phyloP scores from a whole-genome alignment of 2,329 filamentous ascomycete genomes.

The Fusarium sp. region DNA sequence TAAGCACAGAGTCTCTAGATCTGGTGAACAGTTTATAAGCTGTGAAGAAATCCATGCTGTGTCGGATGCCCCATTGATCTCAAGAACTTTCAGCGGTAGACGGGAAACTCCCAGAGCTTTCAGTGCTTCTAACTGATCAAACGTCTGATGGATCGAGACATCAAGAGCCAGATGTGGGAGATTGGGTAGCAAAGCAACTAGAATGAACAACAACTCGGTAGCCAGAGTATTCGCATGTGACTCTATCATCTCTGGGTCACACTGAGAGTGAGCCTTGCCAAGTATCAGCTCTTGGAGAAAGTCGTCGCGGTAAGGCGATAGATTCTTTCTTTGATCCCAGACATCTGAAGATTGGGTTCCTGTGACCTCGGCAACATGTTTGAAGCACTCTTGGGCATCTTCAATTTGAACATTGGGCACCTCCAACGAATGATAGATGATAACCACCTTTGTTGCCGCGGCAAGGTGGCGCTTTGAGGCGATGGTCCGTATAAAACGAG shows the following conservation, averaged over 20 bases:
- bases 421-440: not conserved
- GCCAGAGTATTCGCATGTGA: not conserved
- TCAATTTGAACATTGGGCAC: not conserved
- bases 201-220: not conserved
- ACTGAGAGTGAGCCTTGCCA: not conserved
- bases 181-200: conserved; percentile 9
- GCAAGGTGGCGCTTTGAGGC: conserved; percentile 14
- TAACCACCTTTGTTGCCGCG: conserved; percentile 1
- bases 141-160: not conserved
- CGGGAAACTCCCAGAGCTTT: conserved; percentile 1
- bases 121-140: not conserved
- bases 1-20: conserved; percentile 17
- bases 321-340: not conserved
- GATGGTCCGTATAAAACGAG: conserved; percentile 19
- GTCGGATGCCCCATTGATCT: not conserved
- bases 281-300: conserved; percentile 13
- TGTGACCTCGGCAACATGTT: not conserved
- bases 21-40: not conserved
- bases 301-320: not conserved
- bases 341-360: not conserved
- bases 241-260: not conserved
- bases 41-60: not conserved
- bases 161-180: conserved; percentile 12
- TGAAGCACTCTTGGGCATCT: conserved; percentile 4
- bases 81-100: conserved; percentile 13